A percentile compares a stretch with the other conserved stretches of the same genome.
These are phyloP conservation scores for Kwoniella sp. DNA, from an alignment of 768 basidiomycete genomes.

Conservation along the genomic window DNA sequence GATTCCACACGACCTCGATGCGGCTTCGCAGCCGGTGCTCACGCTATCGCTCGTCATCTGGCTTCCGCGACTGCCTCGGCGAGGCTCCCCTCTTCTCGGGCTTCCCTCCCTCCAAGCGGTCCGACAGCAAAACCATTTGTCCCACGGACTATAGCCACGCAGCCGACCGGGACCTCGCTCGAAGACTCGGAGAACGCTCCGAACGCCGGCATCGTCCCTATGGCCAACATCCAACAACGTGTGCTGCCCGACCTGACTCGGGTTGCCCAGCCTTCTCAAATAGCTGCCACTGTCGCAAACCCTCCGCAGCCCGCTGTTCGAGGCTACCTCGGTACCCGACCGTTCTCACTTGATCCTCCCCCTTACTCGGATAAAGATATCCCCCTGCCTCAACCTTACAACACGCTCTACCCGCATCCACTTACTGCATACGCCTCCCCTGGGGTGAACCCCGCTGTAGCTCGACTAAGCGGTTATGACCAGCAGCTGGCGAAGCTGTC, in stretches of 20 bases:
- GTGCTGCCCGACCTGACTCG: constrained; percentile 8
- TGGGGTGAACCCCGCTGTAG: constrained; percentile 28
- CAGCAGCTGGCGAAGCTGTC: constrained; percentile 17
- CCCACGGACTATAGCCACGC: too few species aligned
- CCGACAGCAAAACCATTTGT: too few species aligned
- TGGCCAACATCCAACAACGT: too few species aligned
- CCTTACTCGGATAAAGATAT: constrained; percentile 30
- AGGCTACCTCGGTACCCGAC: constrained; percentile 19
- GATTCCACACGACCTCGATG: too few species aligned
- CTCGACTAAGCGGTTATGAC: constrained; percentile 22
- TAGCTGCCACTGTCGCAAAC: constrained; percentile 3
- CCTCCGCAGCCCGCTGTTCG: background rate
- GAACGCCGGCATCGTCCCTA: too few species aligned
- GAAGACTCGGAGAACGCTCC: too few species aligned
- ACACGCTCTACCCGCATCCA: constrained; percentile 40
- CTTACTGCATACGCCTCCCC: constrained; percentile 40
- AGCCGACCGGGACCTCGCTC: background rate
- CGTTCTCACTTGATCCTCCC: constrained; percentile 25
- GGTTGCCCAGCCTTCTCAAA: constrained; percentile 1
- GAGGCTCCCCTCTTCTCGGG: too few species aligned
- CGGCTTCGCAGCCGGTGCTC: too few species aligned
- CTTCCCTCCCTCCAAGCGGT: too few species aligned
- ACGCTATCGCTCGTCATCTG: too few species aligned
- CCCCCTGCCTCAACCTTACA: constrained; percentile 38
- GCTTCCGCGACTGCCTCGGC: too few species aligned